Evolutionary conservation across 805 yeast genomes (phyloP), one percentile per base, ranked within the genome.

Genomic region (Yamadazyma sp.): DNA sequence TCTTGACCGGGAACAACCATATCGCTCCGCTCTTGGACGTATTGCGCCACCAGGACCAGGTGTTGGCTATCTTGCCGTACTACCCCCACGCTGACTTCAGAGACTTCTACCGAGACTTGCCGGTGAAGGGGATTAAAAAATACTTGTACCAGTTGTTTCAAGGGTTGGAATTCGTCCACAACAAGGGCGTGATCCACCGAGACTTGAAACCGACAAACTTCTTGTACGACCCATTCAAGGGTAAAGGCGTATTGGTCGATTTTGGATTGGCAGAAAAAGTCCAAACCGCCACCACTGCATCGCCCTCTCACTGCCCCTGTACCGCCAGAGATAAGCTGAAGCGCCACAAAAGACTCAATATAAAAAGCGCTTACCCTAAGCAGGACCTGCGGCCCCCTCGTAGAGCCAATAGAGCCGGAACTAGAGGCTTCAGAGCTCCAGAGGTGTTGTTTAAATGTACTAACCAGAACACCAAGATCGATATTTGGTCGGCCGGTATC

Each of bases 321-420:
- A 52, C 61, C 11, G 53, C 64, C 27, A 45, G 43, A 31, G 51
- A 49, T 15, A 38, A 19, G 28, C 27, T 14, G 16, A 44, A 41
- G 22, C 35, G 45, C n/a, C 29, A 44, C 10, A 57, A 59, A 33
- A 41, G 62, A 41, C 42, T 57, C 18, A 57, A 54, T 37, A 46
- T 69, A 23, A 63, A 70, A 48, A 71, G 72, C 1, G 60, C 96
- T 1, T 88, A 85, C 54, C 84, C 89, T 7, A 88, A 87, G 55
- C 86, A 85, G 50, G 99, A 93, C 63, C 77, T 78, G 34, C 71
- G 98, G 50, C 84, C 95, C 0, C 86, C 93, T 1, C 74, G 95
- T 52, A 74, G 99, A 40, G 98, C 98, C 0, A 93, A 93, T 53
- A 79, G 99, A 50, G 99, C 99, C 12, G 97, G 97, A 6, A 89